These are phyloP conservation scores for Pseudohalonectria lignicola DNA, from an alignment of 2,329 filamentous ascomycete genomes.

Conservation along the genomic window DNA sequence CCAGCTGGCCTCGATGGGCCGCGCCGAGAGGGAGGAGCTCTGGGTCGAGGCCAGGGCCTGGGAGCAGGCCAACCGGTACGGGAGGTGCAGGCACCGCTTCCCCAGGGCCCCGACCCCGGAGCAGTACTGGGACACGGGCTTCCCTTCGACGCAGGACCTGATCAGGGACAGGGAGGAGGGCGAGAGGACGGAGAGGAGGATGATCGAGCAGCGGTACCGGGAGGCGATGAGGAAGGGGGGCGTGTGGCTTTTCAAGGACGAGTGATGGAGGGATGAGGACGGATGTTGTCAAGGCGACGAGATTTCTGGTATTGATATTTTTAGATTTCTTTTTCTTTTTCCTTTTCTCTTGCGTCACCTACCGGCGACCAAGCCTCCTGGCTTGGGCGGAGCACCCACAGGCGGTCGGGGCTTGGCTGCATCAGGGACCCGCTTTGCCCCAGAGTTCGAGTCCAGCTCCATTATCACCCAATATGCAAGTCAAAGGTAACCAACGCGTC, in stretches of 20 bases:
- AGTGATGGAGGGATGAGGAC: no score
- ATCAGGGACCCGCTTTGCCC: no score
- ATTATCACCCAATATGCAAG: no score
- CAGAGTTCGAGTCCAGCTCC: no score
- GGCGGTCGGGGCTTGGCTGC: no score
- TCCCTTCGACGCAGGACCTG: slow-evolving; percentile 78
- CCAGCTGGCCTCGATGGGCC: slow-evolving; percentile 44
- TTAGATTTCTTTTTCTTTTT: background rate
- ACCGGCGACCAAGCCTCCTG: no score
- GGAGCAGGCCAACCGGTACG: slow-evolving; percentile 62
- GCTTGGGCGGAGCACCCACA: no score
- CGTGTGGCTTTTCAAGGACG: slow-evolving; percentile 73
- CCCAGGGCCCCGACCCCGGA: slow-evolving; percentile 64
- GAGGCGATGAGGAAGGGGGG: slow-evolving; percentile 74
- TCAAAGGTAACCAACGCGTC: no score
- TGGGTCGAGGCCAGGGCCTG: slow-evolving; percentile 68
- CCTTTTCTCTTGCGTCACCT: no score
- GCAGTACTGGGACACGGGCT: slow-evolving; percentile 84
- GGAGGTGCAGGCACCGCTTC: slow-evolving; percentile 67
- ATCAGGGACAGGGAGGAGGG: slow-evolving; percentile 55
- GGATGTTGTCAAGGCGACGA: no score
- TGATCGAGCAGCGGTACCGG: slow-evolving; percentile 61
- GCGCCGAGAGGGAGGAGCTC: slow-evolving; percentile 50
- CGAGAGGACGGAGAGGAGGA: slow-evolving; percentile 47
- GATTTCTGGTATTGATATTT: background rate